Base-by-base conservation (phyloP, 208 protist genomes). In the Leishmania guyanensis region DNA sequence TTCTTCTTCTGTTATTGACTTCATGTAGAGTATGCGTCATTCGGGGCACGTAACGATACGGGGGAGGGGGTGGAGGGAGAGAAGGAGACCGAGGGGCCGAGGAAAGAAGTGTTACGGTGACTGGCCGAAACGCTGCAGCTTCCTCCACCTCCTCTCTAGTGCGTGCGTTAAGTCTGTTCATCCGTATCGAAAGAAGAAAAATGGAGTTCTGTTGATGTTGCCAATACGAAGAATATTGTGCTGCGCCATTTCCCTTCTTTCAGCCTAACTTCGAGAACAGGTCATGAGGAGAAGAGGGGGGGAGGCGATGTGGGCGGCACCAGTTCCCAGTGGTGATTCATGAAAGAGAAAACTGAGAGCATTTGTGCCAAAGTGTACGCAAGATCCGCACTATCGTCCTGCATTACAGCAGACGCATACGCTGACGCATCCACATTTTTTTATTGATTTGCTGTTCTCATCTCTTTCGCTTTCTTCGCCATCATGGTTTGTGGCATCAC, bases 1-100 rank as follows among this genome's bases (percentile, higher is more conserved):
- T 70, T 39, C 0, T 20, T 16, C 1, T 14, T 39, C 36, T 70
- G 36, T 46, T 22, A 6, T 70, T 12, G 36, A 43, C 6, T 1
- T 46, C 65, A 70, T 70, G 65, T 70, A 70, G 10, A 70, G 36
- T 48, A n/a, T 16, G 33, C 65, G 65, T 46, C 65, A 26, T 70
- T 14, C 12, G 5, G 16, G 2, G 65, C 17, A 36, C 65, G 29
- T 36, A 20, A 22, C 65, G 29, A 56, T 4, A 70, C 5, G 65
- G 17, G 65, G 29, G 65, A 70, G 5, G 65, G 29, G 36, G 17
- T 12, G 3, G 53, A n/a, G 3, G 53, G 53, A 17, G 9, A 20
- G 53, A 8, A 46, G 5, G 65, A 9, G 65, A 20, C 5, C 3
- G 12, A 70, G 16, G 36, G n/a, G 65, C 3, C 12, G 65, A 26